phyloP scores from a whole-genome alignment of 2,329 filamentous ascomycete genomes.

The Passalora sequoiae region DNA sequence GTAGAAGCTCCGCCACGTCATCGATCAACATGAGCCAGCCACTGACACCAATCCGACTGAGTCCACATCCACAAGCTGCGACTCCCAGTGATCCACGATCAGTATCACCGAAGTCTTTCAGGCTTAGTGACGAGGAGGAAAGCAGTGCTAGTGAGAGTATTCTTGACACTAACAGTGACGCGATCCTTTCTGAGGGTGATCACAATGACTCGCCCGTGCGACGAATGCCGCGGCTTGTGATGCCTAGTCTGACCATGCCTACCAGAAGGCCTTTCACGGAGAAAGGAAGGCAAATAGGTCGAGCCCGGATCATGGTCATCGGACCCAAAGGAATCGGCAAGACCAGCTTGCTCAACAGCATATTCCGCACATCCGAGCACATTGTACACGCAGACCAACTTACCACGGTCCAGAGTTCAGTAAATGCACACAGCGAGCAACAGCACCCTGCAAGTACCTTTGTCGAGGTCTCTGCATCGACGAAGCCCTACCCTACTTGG shows the following conservation, averaged over 20 bases:
- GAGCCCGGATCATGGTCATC: constrained; percentile 81
- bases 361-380: constrained; percentile 80
- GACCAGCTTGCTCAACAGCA: constrained; percentile 80
- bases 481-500: constrained; percentile 45
- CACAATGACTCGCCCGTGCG: constrained; percentile 45
- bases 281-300: constrained; percentile 75
- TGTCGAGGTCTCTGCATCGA: constrained; percentile 14
- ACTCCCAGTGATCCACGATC: constrained; percentile 57
- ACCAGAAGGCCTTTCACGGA: constrained; percentile 83
- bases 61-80: constrained; percentile 46
- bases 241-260: constrained; percentile 93
- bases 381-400: constrained; percentile 83
- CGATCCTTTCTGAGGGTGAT: constrained; percentile 49
- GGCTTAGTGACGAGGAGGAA: constrained; percentile 54
- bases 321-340: constrained; percentile 79
- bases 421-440: constrained; percentile 33
- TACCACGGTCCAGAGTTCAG: background rate
- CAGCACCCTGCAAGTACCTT: constrained; percentile 19
- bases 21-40: constrained; percentile 36
- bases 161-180: constrained; percentile 54
- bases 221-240: constrained; percentile 72
- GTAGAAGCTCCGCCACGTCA: constrained; percentile 26
- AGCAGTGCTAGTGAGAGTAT: constrained; percentile 46
- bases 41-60: constrained; percentile 45
- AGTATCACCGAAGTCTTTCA: constrained; percentile 53